Base-by-base conservation (phyloP, 495 filamentous ascomycete genomes). In the Penicillium pancosmium region DNA sequence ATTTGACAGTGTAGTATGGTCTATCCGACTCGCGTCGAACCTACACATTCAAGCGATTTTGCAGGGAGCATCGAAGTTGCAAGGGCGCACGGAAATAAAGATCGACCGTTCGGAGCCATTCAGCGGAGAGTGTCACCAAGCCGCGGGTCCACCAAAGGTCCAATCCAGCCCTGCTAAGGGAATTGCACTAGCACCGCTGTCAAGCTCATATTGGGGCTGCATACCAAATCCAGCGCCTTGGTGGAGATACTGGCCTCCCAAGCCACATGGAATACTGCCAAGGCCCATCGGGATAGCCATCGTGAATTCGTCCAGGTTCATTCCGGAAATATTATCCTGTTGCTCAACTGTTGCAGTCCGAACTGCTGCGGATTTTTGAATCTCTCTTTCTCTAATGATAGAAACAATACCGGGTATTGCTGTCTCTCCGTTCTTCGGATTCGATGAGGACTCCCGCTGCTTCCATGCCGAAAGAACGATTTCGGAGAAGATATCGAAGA, bases 391-490 rank as follows among this genome's bases (percentile, higher is more conserved):
- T 68, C 55, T 70, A n/a, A 81, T 68, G 12, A 43, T 51, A 15
- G 54, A 64, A 25, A 84, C 73, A 59, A 84, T 78, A 52, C 64
- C 64, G 34, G 80, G 80, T 46, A 67, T 55, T 19, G 34, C 41
- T 31, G 68, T 5, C 2, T 27, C 34, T 7, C 65, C 4, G 31
- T 52, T 72, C 47, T 51, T 60, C 64, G 11, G 27, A 52, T 44
- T 67, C 56, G 31, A 43, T 64, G 41, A 51, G 53, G 59, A 56
- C 54, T 74, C 69, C 13, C 59, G 54, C 8, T 66, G 71, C 11
- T 77, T 71, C 82, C 81, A 84, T 15, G 75, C 77, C 21, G 71
- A 64, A 18, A 84, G 70, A n/a, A 84, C 56, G 11, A 80, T 40
- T 43, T 65, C 73, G 6, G 70, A 18, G 50, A 85, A 81, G 21